Base-by-base conservation (phyloP, 768 basidiomycete species). In the Podaxis rugospora region DNA sequence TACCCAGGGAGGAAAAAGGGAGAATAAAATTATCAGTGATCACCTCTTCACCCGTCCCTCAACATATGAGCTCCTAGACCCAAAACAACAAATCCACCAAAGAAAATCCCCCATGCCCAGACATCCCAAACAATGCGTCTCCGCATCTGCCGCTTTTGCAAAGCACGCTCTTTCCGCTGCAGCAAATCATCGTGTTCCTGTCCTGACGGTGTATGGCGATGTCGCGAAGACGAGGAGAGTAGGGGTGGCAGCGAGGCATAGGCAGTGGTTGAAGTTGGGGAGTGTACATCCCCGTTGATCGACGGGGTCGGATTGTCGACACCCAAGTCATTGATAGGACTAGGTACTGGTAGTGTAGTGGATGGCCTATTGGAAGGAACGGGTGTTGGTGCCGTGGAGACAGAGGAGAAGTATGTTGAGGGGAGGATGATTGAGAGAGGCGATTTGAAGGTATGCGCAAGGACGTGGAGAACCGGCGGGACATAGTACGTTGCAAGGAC, bases 371-470 rank as follows among this genome's bases (percentile, higher is more conserved):
- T 16, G 6, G 59, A 55, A 25, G 23, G 9, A 23, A 36, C 16
- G 5, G 59, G 52, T 1, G 52, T 55, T 7, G 52, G 25, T 25
- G 32, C 44, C 21, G 27, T 13, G 2, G 47, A 36, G 37, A 28
- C 11, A 5, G 59, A 59, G 40, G 58, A 47, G 74, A 39, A 68
- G 69, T 51, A 66, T 51, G 37, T 70, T 68, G 18, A 61, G 27
- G 86, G 89, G 39, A 94, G 81, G 58, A 96, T 81, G 68, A 97
- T 97, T 0, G 91, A 79, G 2, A 95, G 78, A 1, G 95, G 95
- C 2, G 86, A 85, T 61, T 86, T 86, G 75, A 97, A 88, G 69
- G 92, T 87, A 75, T 96, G 94, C 3, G 87, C 85, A 27, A 82
- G 80, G 65, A 96, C 85, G 74, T 95, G 93, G 57, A 91, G 74